Evolutionary conservation across 176 grass and related monocot species (phyloP), one percentile per base, ranked within the genome.

Genomic region (Eleusine indica): DNA sequence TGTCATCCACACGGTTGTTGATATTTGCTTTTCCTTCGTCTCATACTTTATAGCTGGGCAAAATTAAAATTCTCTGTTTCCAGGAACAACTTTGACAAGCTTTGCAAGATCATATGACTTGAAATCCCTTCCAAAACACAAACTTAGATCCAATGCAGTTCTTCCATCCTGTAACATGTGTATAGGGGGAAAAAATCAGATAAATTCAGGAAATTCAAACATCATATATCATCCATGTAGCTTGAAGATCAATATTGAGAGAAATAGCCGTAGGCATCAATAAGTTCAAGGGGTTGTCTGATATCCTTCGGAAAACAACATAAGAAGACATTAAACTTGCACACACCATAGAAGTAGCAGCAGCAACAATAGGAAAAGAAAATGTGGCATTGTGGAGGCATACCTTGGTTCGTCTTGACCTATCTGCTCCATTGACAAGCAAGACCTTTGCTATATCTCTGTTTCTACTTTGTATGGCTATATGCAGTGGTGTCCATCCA

Each of bases 41-140:
- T 66, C 9, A 42, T 19, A 66, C 32, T 28, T 38, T 83, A 7
- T 68, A 39, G 12, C 7, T 7, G 52, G 57, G 13, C 49, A 42
- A 21, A 77, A 48, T 92, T 75, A 96, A 17, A 80, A 61, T 70
- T 79, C 37, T 83, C 91, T 87, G 35, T 96, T 87, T 83, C 86
- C 93, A 64, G 93, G 93, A 85, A 96, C 75, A 79, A 94, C 80
- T 65, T 99, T 99, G 40, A 99, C 51, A 72, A 99, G 89, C 89
- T 90, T 96, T 84, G 96, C 88, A 30, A 99, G 70, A 77, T 99
- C 93, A 84, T 94, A 99, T 46, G 96, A 94, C 56, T 99, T 99
- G 86, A 92, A 99, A 91, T 96, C 93, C 82, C 89, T 96, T 71
- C 96, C 96, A 79, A 89, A 96, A 73, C 93, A 99, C 71, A 99